Base-by-base conservation (phyloP, 495 filamentous ascomycete genomes). In the Cryomyces minteri region DNA sequence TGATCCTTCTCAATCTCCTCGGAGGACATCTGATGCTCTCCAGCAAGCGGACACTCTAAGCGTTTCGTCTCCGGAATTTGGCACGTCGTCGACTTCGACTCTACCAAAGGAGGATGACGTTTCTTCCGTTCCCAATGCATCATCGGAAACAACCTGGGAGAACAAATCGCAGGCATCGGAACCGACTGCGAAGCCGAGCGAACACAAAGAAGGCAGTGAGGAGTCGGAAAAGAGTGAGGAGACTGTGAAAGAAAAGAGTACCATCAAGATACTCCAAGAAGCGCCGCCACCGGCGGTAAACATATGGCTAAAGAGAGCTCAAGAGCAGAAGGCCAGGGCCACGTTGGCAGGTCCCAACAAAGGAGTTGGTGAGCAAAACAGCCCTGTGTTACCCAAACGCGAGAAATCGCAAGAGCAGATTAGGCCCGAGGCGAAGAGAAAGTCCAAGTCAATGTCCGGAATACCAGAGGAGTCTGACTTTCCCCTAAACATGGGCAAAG, bases 271-370 rank as follows among this genome's bases (percentile, higher is more conserved):
- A 52, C 68, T 94, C 38, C 80, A 82, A 50, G 84, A 86, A 41
- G 88, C 88, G 41, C 79, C 83, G 32, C 62, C 77, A 37, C 88
- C 90, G 5, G 54, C 73, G 1, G 82, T 94, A 41, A 98, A 98
- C 60, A 58, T 83, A 42, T 98, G 90, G 90, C 68, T 73, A 36
- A 72, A 82, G 61, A 71, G 85, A 32, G 78, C 70, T 48, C 79
- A 88, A 54, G 77, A 73, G 10, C 9, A 9, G 34, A 38, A 38
- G 12, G 34, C 34, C 12, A 38, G 12, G 12, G 34, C 34, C 18
- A 25, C 18, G 18, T 25, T 25, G 18, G 18, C 18, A 25, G 18
- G 18, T 25, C 18, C 18, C 18, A 25, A 2, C 18, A 25, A 25
- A 25, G 18, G 18, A 25, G 18, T 25, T 25, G 18, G 18, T 25